phyloP scores from a whole-genome alignment of 1,284 basidiomycete species.

The Sporisorium sorghi region DNA sequence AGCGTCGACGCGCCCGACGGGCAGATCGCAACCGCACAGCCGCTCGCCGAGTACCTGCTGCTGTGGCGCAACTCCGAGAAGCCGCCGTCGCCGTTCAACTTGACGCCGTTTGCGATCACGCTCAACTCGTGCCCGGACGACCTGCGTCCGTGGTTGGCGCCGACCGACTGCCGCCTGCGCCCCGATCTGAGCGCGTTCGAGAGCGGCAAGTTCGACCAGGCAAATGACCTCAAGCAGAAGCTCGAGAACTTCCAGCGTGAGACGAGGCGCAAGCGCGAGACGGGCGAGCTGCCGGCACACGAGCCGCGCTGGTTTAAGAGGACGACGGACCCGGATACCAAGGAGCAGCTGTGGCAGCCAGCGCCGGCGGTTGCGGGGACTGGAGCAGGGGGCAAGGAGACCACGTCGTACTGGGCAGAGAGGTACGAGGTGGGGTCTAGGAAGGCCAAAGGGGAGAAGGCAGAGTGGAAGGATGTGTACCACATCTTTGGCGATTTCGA shows the following conservation, averaged over 20 bases:
- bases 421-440: slow-evolving; percentile 44
- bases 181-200: slow-evolving; percentile 97
- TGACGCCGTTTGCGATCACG: slow-evolving; percentile 95
- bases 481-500: slow-evolving; percentile 65
- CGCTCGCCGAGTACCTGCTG: slow-evolving; percentile 77
- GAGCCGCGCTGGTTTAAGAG: slow-evolving; percentile 74
- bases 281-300: slow-evolving; percentile 80
- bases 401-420: slow-evolving; percentile 59
- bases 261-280: slow-evolving; percentile 81
- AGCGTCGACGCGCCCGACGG: slow-evolving; percentile 49
- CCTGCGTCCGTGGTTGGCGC: slow-evolving; percentile 80
- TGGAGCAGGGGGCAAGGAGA: slow-evolving; percentile 21
- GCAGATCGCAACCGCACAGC: slow-evolving; percentile 69
- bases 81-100: slow-evolving; percentile 73
- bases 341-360: slow-evolving; percentile 63
- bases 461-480: slow-evolving; percentile 48
- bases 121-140: slow-evolving; percentile 82
- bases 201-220: slow-evolving; percentile 86
- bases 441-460: slow-evolving; percentile 34
- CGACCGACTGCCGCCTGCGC: slow-evolving; percentile 91
- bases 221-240: slow-evolving; percentile 84
- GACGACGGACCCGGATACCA: slow-evolving; percentile 59
- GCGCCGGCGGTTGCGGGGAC: slow-evolving; percentile 6
- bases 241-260: slow-evolving; percentile 90
- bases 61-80: slow-evolving; percentile 93